Conservation (phyloP, 2,329 filamentous ascomycete species). For the Diaporthe ilicicola region DNA sequence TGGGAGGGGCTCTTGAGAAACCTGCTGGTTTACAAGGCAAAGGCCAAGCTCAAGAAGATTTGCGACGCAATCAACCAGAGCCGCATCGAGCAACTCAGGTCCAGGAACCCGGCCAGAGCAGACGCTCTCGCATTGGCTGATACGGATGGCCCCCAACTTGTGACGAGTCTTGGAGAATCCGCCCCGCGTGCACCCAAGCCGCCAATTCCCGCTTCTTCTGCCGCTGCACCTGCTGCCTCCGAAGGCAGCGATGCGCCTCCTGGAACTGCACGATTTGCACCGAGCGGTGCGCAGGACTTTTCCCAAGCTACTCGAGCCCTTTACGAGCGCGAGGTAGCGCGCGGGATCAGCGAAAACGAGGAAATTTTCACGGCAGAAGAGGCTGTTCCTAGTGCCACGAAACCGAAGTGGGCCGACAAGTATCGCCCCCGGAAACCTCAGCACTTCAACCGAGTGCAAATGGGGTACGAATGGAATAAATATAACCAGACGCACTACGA, state of each 20-base stretch:
- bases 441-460: conserved; percentile 98
- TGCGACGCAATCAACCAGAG: conserved; percentile 78
- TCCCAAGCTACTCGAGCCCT: conserved; percentile 87
- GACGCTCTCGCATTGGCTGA: conserved; percentile 43
- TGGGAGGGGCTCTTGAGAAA: conserved; percentile 93
- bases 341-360: conserved; percentile 91
- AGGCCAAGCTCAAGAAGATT: conserved; percentile 81
- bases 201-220: conserved; percentile 30
- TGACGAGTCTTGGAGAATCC: conserved; percentile 49
- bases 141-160: conserved; percentile 41
- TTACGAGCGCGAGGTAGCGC: conserved; percentile 91
- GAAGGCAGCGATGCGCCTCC: conserved; percentile 52
- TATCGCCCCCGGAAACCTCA: conserved; percentile 90
- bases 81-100: conserved; percentile 71
- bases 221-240: conserved; percentile 36
- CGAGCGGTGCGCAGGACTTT: conserved; percentile 77
- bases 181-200: conserved; percentile 36
- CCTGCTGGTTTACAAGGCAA: conserved; percentile 89
- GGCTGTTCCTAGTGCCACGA: conserved; percentile 69
- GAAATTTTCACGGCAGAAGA: conserved; percentile 96
- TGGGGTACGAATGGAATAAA: conserved; percentile 99
- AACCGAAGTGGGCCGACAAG: conserved; percentile 83
- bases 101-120: conserved; percentile 75
- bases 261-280: conserved; percentile 74
- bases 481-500: conserved; percentile 99